Evolutionary conservation across 495 filamentous ascomycete genomes (phyloP), one percentile per base, ranked within the genome.

Genomic region (Tuber brumale): DNA sequence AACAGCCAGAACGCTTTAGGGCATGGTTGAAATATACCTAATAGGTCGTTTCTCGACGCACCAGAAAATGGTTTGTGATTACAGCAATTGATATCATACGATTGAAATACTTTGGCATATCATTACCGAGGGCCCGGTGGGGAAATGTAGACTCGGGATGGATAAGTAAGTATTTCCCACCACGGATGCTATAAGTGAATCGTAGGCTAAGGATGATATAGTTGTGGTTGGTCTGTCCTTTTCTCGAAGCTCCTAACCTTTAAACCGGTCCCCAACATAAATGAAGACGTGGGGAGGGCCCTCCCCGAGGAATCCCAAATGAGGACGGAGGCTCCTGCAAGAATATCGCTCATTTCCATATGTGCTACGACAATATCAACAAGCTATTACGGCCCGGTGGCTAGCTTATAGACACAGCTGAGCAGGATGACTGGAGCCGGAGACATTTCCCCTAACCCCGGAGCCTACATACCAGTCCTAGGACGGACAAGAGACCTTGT

Each of bases 51-150:
- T 82, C 87, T 88, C 51, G 88, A 88, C 71, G 90, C 14, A 84
- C 88, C 18, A 94, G 92, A 1, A 84, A 87, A 18, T 93, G 89
- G 86, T 86, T 98, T 66, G 86, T 91, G 27, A 93, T 91, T 35
- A 89, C 89, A 16, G 92, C 94, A 77, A 94, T 97, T 69, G 79
- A n/a, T n/a, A n/a, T n/a, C n/a, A 85, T 27, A 93, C 93, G 35
- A 85, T 83, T 27, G 85, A 90, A 1, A 86, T 90, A 73, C 75
- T 94, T 3, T 92, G 94, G 88, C 87, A 91, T 71, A 86, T 94
- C 27, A 48, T 72, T 12, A 82, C 80, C 4, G 77, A 82, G 69
- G 71, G 77, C 14, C 57, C 74, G 35, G 81, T 82, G 7, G 81
- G 81, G 70, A 75, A 74, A 41, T 82, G 81, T 66, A 75, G 45